phyloP scores from a whole-genome alignment of 306 rosid genomes.

The Erythrophleum fordii region DNA sequence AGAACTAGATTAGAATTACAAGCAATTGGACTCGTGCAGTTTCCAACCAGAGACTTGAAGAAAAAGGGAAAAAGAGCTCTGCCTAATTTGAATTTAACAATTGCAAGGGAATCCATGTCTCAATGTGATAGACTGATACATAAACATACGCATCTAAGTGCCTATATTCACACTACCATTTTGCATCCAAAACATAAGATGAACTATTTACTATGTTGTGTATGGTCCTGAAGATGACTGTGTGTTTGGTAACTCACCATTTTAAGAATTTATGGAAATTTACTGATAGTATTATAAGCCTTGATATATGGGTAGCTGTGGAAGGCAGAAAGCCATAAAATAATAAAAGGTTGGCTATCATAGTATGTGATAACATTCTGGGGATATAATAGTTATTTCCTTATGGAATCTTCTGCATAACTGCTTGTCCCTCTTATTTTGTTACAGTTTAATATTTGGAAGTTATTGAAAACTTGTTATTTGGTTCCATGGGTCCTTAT shows the following conservation, averaged over 20 bases:
- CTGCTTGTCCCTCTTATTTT: background rate
- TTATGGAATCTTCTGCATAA: background rate
- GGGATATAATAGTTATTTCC: constrained; percentile 3
- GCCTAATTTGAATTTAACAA: background rate
- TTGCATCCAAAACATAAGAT: background rate
- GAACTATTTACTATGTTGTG: background rate
- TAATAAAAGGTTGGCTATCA: background rate
- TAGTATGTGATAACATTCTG: background rate
- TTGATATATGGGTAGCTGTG: background rate
- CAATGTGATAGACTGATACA: background rate
- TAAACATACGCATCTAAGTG: background rate
- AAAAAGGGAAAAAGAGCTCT: background rate
- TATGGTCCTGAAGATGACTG: background rate
- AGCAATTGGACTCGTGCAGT: background rate
- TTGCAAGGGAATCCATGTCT: background rate
- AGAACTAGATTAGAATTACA: background rate
- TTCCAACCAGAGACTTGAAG: background rate
- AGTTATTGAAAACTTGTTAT: background rate
- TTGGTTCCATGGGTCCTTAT: background rate
- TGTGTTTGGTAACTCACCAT: background rate
- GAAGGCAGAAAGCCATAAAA: constrained; percentile 23
- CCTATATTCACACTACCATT: background rate
- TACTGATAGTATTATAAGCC: background rate
- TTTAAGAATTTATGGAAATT: background rate
- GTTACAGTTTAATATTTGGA: constrained; percentile 4